A percentile compares a stretch with the other conserved stretches of the same genome.
Evolutionary conservation across 768 basidiomycete species (phyloP).

Genomic region (Lactarius pseudohatsudake): DNA sequence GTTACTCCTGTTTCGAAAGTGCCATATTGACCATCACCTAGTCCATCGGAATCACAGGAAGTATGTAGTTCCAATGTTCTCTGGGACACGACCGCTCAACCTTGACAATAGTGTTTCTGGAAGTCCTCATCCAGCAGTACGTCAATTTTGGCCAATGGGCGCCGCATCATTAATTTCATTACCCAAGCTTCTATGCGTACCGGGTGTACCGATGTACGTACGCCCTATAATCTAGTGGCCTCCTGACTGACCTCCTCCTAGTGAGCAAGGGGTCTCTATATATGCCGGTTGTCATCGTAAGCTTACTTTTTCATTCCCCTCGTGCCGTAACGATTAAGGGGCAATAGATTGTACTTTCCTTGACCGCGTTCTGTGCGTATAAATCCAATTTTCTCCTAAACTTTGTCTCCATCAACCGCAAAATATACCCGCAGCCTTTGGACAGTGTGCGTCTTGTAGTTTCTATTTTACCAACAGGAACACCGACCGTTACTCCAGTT

Average conservation of each 20-base stretch:
- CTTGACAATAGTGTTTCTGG: background rate
- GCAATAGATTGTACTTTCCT: background rate
- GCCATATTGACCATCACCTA: background rate
- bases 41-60: constrained; percentile 7
- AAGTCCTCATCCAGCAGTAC: constrained; percentile 8
- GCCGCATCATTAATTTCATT: background rate
- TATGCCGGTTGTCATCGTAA: background rate
- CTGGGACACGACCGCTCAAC: background rate
- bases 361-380: background rate
- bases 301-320: background rate
- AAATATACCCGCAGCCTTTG: background rate
- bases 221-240: background rate
- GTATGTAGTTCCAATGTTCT: background rate
- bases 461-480: background rate
- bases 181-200: constrained; percentile 4
- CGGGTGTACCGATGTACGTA: constrained; percentile 7
- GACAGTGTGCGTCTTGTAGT: background rate
- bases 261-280: background rate
- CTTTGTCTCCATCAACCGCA: background rate
- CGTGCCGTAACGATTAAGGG: background rate
- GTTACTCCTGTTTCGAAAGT: background rate
- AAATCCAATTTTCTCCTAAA: too few species aligned
- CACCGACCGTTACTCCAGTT: background rate
- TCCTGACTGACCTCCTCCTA: background rate
- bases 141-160: background rate